phyloP scores from a whole-genome alignment of 2,329 filamentous ascomycete species.

The Alternaria incomplexa region DNA sequence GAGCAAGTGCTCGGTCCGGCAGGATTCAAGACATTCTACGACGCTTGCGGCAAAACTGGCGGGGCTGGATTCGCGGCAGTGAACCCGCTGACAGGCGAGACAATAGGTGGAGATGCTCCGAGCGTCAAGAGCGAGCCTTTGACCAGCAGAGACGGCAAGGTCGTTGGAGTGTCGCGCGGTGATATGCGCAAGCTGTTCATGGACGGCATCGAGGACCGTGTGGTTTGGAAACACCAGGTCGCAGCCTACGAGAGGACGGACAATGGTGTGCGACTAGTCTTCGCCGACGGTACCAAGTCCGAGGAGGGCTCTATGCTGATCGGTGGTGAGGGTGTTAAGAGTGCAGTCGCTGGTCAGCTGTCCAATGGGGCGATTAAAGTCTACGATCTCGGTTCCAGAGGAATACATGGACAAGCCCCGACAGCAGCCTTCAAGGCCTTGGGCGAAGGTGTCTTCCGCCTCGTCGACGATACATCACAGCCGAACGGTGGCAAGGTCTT shows the following conservation, averaged over 20 bases:
- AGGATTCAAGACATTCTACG: slow-evolving; percentile 63
- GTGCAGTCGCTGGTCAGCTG: slow-evolving; percentile 65
- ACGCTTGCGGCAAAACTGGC: slow-evolving; percentile 65
- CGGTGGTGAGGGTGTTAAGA: slow-evolving; percentile 69
- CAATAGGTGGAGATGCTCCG: slow-evolving; percentile 31
- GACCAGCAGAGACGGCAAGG: slow-evolving; percentile 61
- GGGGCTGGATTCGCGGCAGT: slow-evolving; percentile 59
- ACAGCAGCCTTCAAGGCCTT: slow-evolving; percentile 66
- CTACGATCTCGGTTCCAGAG: slow-evolving; percentile 67
- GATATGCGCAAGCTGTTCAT: slow-evolving; percentile 68
- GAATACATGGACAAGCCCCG: slow-evolving; percentile 70
- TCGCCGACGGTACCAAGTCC: slow-evolving; percentile 66
- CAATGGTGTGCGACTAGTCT: slow-evolving; percentile 62
- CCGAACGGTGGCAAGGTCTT: slow-evolving; percentile 56
- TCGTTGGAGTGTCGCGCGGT: slow-evolving; percentile 67
- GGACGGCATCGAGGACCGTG: slow-evolving; percentile 60
- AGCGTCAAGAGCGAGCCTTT: slow-evolving; percentile 43
- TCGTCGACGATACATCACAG: slow-evolving; percentile 56
- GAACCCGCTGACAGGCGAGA: slow-evolving; percentile 62
- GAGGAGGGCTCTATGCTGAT: slow-evolving; percentile 65
- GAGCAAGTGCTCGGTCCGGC: slow-evolving; percentile 61
- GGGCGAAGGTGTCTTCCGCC: slow-evolving; percentile 68
- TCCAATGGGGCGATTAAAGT: slow-evolving; percentile 64
- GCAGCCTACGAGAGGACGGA: slow-evolving; percentile 64
- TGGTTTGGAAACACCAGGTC: slow-evolving; percentile 64